Evolutionary conservation across 2,329 filamentous ascomycete genomes (phyloP), one percentile per base, ranked within the genome.

Genomic region (Neonectria coccinea): DNA sequence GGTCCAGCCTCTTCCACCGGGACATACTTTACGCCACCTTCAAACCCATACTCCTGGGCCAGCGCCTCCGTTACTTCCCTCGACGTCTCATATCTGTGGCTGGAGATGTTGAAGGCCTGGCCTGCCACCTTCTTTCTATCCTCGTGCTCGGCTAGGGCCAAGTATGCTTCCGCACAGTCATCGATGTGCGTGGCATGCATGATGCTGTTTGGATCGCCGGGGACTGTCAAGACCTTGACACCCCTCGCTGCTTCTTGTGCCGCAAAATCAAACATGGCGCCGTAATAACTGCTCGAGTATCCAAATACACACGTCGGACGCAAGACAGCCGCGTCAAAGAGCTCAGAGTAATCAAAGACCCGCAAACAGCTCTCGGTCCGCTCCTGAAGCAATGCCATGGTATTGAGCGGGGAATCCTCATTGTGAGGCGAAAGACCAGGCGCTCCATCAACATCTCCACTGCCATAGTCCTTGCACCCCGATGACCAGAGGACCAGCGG

Each of bases 391-490:
- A 81, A 14, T 0, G 70, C 65, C 0, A 76, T 70, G 0, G 76
- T 71, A 5, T 78, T 75, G 12, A 84, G 54, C 0, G 80, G 79
- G 0, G 80, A 81, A 0, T 75, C 67, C 67, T 85, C 83, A 0
- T 78, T 80, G 50, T 85, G 83, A 9, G 82, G 79, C 8, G 68
- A 65, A 4, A 85, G 75, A 0, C 63, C 72, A 0, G 76, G 66
- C 0, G 77, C 73, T 2, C 78, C 78, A 53, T 82, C 77, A 67
- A 80, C 51, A 51, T 68, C 44, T 7, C 74, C 73, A 5, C 66
- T 74, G 2, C 83, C 83, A 64, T 85, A 85, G 70, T 85, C 83
- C 62, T 85, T 85, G 71, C 83, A 85, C 0, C 84, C 83, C 3
- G 80, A 83, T 10, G 79, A 81, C 70, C 80, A 80, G 3, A 85